Evolutionary conservation across 2,329 filamentous ascomycete species (phyloP), one percentile per base, ranked within the genome.

Genomic region (Corinectria fuckeliana): DNA sequence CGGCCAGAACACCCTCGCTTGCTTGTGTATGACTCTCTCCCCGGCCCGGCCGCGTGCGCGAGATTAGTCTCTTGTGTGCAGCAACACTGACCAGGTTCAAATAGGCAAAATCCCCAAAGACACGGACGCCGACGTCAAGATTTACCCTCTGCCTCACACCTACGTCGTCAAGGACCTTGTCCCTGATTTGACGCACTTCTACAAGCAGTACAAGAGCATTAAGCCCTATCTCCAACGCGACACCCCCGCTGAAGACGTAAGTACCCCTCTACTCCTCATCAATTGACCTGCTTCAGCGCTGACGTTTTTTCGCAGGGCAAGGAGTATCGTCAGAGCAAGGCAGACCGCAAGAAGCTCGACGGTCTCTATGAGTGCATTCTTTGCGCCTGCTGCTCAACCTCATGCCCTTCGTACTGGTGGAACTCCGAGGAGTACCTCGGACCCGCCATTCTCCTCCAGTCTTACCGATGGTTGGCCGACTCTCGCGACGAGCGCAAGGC

Each of bases 381-480:
- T 59, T 99, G 95, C 85, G 94, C 94, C 71, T 99, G 95, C 89
- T 99, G 95, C 88, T 95, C 91, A 69, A 99, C 95, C 20, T 97
- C 94, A 45, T 99, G 95, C 85, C 95, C 95, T n/a, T 97, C 93
- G 16, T 99, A 99, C 86, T 99, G 95, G 95, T 99, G 95, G 95
- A 99, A 99, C 85, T 89, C 90, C 70, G 93, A 98, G 81, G 93
- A 98, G 80, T 99, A 99, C 83, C 91, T 99, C 50, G 95, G 95
- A 65, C 95, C 95, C 60, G 95, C 95, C 68, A 92, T 99, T 62
- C 90, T 99, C 52, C 88, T 99, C 68, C 95, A 99, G 82, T 97
- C 93, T 8, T 99, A 98, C 88, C 89, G 94, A 75, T 99, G 95
- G 95, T 85, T 99, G 68, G 91, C 89, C 74, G 95, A 99, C 78